These are phyloP conservation scores for Vitellaria paradoxa DNA, from an alignment of 179 eudicot species.

Conservation along the genomic window DNA sequence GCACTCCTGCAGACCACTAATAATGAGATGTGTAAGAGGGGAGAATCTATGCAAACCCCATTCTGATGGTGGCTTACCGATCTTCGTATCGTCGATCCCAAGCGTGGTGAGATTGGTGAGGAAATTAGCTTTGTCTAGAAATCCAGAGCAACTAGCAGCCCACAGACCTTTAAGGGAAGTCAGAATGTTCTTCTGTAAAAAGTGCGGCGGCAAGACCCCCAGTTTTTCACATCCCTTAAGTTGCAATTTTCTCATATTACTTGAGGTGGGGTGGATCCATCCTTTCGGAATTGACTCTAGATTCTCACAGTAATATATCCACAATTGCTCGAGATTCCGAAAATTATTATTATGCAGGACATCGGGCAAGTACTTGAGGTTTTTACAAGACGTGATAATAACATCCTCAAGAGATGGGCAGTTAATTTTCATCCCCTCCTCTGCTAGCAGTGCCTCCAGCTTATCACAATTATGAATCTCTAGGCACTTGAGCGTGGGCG, in stretches of 20 bases:
- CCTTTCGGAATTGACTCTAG: too few species aligned
- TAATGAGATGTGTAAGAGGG: not conserved
- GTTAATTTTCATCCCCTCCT: too few species aligned
- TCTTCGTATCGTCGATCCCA: not conserved
- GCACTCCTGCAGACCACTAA: not conserved
- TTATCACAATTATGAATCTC: too few species aligned
- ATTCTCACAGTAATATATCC: too few species aligned
- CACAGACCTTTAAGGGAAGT: not conserved
- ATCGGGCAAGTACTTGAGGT: not conserved
- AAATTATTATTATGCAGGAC: too few species aligned
- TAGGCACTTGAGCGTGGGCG: too few species aligned
- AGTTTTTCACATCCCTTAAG: not conserved
- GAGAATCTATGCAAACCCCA: constrained; percentile 6
- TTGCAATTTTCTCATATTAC: too few species aligned
- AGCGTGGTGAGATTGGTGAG: constrained; percentile 18
- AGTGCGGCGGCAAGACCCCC: not conserved
- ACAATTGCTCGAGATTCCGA: too few species aligned
- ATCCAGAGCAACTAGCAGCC: not conserved
- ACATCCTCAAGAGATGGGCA: not conserved
- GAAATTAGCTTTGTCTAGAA: not conserved
- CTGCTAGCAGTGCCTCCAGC: not conserved
- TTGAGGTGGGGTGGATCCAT: too few species aligned
- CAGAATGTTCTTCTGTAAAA: not conserved
- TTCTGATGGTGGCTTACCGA: constrained; percentile 4
- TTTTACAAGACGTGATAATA: not conserved